Evolutionary conservation across 345 rosid species (phyloP).

Genomic region (Cardamine resedifolia): DNA sequence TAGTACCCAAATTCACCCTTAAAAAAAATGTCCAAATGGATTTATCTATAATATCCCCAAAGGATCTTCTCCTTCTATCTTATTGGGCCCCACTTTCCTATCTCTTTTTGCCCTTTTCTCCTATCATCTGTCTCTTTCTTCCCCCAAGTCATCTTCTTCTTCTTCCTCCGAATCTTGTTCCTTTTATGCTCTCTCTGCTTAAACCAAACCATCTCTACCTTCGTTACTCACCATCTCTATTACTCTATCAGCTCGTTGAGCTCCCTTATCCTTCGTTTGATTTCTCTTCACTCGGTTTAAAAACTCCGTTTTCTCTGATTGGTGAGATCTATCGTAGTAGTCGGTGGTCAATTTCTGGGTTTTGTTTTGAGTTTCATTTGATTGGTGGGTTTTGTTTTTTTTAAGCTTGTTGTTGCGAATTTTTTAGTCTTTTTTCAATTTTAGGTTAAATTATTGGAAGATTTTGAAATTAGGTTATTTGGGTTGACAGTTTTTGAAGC

Average conservation of each 20-base stretch:
- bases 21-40: slow-evolving; percentile 12
- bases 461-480: slow-evolving; percentile 10
- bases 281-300: not conserved
- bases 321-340: slow-evolving; percentile 17
- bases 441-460: not conserved
- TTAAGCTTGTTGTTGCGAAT: not conserved
- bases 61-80: slow-evolving; percentile 34
- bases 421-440: not conserved
- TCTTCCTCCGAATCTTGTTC: slow-evolving; percentile 18
- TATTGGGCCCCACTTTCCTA: slow-evolving; percentile 31
- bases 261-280: not conserved
- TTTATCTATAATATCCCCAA: not conserved
- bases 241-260: not conserved
- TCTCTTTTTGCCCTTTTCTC: slow-evolving; percentile 30
- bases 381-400: not conserved
- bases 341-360: slow-evolving; percentile 4
- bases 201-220: slow-evolving; percentile 1
- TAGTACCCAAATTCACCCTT: too few species aligned
- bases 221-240: not conserved
- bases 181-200: not conserved
- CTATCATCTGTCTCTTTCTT: slow-evolving; percentile 11
- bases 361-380: not conserved
- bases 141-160: slow-evolving; percentile 19
- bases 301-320: slow-evolving; percentile 1
- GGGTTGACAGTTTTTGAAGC: slow-evolving; percentile 8